These are phyloP conservation scores for Colletotrichum brevisporum DNA, from an alignment of 2,329 filamentous ascomycete genomes.

Conservation along the genomic window DNA sequence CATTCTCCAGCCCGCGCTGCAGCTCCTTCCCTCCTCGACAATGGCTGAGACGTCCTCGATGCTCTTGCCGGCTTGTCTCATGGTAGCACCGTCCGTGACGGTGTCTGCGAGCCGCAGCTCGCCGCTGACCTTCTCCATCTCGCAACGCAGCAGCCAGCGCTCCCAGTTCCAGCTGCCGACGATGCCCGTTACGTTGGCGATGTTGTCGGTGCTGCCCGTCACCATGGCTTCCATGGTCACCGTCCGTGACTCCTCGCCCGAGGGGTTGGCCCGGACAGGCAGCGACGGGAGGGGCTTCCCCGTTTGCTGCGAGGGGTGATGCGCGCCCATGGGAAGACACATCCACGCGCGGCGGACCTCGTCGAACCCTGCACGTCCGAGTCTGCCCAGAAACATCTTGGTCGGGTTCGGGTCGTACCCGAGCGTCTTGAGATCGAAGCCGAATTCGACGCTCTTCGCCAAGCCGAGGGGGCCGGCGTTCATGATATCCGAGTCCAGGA, in stretches of 20 bases:
- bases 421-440: slow-evolving; percentile 87
- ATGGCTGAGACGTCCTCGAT: slow-evolving; percentile 73
- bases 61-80: slow-evolving; percentile 70
- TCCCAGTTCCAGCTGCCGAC: slow-evolving; percentile 95
- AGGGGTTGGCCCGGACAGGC: slow-evolving; percentile 50
- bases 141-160: slow-evolving; percentile 91
- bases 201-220: slow-evolving; percentile 74
- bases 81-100: slow-evolving; percentile 64
- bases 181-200: slow-evolving; percentile 83
- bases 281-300: slow-evolving; percentile 42
- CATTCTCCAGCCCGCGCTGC: slow-evolving; percentile 72
- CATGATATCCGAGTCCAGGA: slow-evolving; percentile 92
- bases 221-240: slow-evolving; percentile 74
- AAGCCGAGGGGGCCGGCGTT: slow-evolving; percentile 85
- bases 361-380: slow-evolving; percentile 83
- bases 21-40: slow-evolving; percentile 73
- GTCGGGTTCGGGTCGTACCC: slow-evolving; percentile 92
- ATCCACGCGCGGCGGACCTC: slow-evolving; percentile 89
- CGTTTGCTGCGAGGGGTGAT: slow-evolving; percentile 54
- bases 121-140: slow-evolving; percentile 83
- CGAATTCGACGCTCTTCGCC: slow-evolving; percentile 91
- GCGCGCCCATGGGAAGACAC: slow-evolving; percentile 84
- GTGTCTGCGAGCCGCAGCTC: slow-evolving; percentile 71
- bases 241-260: slow-evolving; percentile 58
- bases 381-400: slow-evolving; percentile 82